These are phyloP conservation scores for Hymenochaete sp. DNA, from an alignment of 1,284 basidiomycete species.

Conservation along the genomic window DNA sequence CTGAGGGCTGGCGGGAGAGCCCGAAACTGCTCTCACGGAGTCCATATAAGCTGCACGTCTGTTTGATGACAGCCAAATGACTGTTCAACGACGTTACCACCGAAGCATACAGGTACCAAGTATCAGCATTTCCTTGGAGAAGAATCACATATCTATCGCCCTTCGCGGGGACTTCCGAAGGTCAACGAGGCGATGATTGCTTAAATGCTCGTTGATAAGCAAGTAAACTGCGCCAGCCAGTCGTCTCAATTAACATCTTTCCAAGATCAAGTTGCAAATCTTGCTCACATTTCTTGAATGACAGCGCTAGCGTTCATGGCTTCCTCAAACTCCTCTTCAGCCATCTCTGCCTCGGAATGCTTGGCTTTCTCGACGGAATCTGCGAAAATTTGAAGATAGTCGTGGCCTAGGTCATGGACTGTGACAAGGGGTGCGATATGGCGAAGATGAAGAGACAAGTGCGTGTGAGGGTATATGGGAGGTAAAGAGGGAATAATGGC, in stretches of 20 bases:
- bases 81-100: no score
- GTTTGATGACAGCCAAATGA: no score
- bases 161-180: no score
- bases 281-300: constrained; percentile 46
- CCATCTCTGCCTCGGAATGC: constrained; percentile 53
- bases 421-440: constrained; percentile 57
- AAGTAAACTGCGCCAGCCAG: no score
- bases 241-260: neutral
- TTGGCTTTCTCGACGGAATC: constrained; percentile 70
- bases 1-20: no score
- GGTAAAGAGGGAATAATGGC: constrained; percentile 57
- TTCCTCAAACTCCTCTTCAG: constrained; percentile 59
- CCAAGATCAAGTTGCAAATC: no score
- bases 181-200: no score
- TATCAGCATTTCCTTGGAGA: no score
- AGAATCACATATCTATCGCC: neutral
- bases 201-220: no score
- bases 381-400: constrained; percentile 58
- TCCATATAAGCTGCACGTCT: no score
- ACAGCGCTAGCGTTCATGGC: constrained; percentile 57
- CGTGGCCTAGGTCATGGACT: constrained; percentile 4
- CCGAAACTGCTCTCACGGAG: no score
- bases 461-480: constrained; percentile 49
- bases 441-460: constrained; percentile 66
- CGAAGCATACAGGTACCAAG: no score